Evolutionary conservation across 1,284 basidiomycete species (phyloP), one percentile per base, ranked within the genome.

Genomic region (Anthracocystis panici-leucophaei): DNA sequence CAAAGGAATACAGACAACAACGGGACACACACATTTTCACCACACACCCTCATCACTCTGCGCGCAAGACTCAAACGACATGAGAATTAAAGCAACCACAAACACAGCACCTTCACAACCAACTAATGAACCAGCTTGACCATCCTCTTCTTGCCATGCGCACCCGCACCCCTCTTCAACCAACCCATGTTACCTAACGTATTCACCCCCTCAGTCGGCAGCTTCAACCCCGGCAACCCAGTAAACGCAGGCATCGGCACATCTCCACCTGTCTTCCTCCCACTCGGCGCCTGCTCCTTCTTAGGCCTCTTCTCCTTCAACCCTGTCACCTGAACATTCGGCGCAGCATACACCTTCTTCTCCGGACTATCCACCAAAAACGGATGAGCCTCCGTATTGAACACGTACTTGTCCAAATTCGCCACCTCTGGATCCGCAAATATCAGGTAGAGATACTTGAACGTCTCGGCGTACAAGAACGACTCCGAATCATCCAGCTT

Each of bases 371-470:
- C 78, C 14, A 80, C 53, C 54, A 66, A n/a, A 55, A 81, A 82
- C 21, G 78, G 80, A 58, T 82, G 81, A 7, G 66, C 82, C 63
- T 83, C 81, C 18, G 82, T 83, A 42, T 78, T 83, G 57, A 82
- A 80, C 27, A 82, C 81, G 51, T 78, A 81, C 52, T 71, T 65
- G 59, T 82, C 78, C 49, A 83, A 55, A 44, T 57, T 57, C 20
- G 57, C 57, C 18, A 64, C 27, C 16, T 62, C 27, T 4, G 77
- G 72, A 57, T 83, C 81, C 27, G 78, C 72, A 63, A 80, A 81
- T 51, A 72, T 72, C 31, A 83, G 58, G 35, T 75, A 82, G 29
- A 82, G 63, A 61, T 83, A 83, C 70, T 82, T 83, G 74, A 74
- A 68, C 55, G 75, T 65, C 46, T 82, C 81, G 5, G 81, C 77